Evolutionary conservation across 352 stramenopile species (phyloP).

Genomic region (Phytopythium ostracodes): DNA sequence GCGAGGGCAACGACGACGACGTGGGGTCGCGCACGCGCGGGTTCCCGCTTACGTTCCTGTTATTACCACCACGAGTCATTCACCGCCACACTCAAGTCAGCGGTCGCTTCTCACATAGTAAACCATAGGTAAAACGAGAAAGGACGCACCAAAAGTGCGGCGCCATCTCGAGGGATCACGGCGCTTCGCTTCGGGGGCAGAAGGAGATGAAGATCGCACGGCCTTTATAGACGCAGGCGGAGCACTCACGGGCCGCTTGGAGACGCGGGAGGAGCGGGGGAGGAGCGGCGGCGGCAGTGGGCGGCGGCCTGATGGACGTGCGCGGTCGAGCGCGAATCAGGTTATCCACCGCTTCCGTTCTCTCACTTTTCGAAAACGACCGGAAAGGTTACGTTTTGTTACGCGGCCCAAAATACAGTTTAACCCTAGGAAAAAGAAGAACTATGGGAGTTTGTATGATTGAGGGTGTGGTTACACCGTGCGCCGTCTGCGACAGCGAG

Average conservation of each 20-base stretch:
- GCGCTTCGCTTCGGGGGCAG: neutral
- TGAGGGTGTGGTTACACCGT: neutral
- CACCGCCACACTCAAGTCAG: too few species aligned
- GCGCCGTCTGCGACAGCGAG: constrained; percentile 1
- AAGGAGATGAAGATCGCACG: neutral
- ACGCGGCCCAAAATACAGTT: neutral
- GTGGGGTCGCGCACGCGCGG: neutral
- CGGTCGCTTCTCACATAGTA: neutral
- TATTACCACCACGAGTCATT: neutral
- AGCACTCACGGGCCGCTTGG: neutral
- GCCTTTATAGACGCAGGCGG: too few species aligned
- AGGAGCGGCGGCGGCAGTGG: neutral
- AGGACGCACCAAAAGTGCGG: constrained; percentile 36
- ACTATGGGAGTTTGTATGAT: constrained; percentile 1
- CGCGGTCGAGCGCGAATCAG: constrained; percentile 1
- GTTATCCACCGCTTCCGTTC: neutral
- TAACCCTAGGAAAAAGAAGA: neutral
- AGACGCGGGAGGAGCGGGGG: neutral
- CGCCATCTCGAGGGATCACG: constrained; percentile 20
- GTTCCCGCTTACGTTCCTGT: neutral
- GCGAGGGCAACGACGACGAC: neutral
- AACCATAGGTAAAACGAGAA: constrained; percentile 3
- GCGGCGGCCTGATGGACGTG: neutral
- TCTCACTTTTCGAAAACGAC: constrained; percentile 1
- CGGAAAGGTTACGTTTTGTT: neutral